phyloP scores from a whole-genome alignment of 1,284 basidiomycete genomes.

The Cutaneotrichosporon spelunceum region DNA sequence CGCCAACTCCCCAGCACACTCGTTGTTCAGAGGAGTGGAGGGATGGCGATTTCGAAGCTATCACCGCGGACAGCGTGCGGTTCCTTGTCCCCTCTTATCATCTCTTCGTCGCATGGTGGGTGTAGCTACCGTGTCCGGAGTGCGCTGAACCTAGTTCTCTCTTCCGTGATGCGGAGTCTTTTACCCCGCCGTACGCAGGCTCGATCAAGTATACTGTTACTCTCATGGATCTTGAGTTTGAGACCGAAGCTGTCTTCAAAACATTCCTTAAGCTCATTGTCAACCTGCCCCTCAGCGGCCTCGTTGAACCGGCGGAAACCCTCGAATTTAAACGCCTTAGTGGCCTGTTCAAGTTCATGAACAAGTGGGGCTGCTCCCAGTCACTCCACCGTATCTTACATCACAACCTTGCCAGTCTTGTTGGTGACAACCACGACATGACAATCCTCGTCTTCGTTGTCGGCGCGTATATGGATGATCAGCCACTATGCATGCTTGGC shows the following conservation, averaged over 20 bases:
- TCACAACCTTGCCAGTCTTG: background rate
- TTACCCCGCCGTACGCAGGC: background rate
- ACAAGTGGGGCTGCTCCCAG: background rate
- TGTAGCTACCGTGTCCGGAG: background rate
- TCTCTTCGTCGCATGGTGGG: background rate
- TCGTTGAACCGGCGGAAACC: background rate
- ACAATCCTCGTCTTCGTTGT: background rate
- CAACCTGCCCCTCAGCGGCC: background rate
- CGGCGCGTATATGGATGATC: background rate
- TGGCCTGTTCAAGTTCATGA: background rate
- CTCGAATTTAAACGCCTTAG: background rate
- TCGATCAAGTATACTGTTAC: constrained; percentile 2
- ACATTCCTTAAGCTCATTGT: background rate
- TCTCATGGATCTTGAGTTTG: background rate
- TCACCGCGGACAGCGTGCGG: background rate
- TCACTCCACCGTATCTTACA: background rate
- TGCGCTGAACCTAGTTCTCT: background rate
- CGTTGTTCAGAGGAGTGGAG: background rate
- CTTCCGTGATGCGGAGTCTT: background rate
- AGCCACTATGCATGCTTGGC: no score
- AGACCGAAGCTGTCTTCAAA: background rate
- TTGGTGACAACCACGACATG: no score
- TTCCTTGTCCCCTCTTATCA: background rate
- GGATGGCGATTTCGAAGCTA: background rate
- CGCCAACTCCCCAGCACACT: no score